Base-by-base conservation (phyloP, 2,329 filamentous ascomycete genomes). In the Fonsecaea pedrosoi region DNA sequence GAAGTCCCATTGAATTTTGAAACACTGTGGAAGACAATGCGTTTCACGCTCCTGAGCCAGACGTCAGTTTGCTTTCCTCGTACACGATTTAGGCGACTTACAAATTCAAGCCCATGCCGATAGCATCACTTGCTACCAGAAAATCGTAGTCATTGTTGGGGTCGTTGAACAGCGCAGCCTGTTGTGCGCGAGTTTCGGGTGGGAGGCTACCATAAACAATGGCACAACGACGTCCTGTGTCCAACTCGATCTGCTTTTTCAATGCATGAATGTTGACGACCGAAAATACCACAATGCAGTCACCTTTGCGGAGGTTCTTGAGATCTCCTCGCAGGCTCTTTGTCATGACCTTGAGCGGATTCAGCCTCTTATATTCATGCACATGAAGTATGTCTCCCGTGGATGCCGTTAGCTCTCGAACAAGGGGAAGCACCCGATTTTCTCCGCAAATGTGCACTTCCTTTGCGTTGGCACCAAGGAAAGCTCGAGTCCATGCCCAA, bases 361-460 rank as follows among this genome's bases (percentile, higher is more conserved):
- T 97, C 1, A 99, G 83, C 57, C 95, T 89, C 67, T 96, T 77
- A 76, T 99, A 99, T 12, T 85, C 84, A 75, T 96, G 92, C 3
- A 99, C 86, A 34, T 92, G 80, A 54, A 95, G 87, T 72, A 91
- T 87, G 74, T 99, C 95, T 25, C 95, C 95, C 34, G 90, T 88
- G 15, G 89, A 86, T 13, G 89, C 89, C 73, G 91, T 94, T 15
- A 99, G 78, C 34, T 91, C 87, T 71, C 90, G 82, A 69, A 99
- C 89, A 50, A 99, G 78, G 2, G 91, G 87, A 9, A 97, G 90
- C 0, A 90, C 88, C 50, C 96, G 86, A 69, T 91, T 88, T 78
- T 99, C 95, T 67, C 95, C 95, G 77, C 95, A 99, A 0, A 99
- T 84, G 79, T 99, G 95, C 5, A 99, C 83, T 76, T 99, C 95